These are phyloP conservation scores for Ceratonia siliqua DNA, from an alignment of 306 rosid genomes.

Conservation along the genomic window DNA sequence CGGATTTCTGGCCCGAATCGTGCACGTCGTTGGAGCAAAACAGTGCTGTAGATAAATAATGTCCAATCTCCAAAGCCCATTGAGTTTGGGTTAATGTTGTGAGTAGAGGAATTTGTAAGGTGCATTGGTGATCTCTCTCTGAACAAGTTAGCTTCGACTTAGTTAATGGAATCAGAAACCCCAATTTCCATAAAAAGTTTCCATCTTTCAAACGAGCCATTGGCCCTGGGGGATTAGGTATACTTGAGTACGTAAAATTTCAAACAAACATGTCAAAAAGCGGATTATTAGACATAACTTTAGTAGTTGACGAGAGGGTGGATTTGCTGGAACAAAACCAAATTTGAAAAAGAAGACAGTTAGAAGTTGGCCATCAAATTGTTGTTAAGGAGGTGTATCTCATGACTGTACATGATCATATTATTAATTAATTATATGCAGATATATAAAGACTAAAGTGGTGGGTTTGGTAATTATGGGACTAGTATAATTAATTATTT, in stretches of 20 bases:
- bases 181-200: too few relatives aligned
- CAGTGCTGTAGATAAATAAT: too few relatives aligned
- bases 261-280: not conserved
- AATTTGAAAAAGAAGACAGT: not conserved
- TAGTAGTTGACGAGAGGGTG: not conserved
- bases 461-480: conserved; percentile 12
- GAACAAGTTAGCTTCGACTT: too few relatives aligned
- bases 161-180: too few relatives aligned
- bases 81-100: too few relatives aligned
- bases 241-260: not conserved
- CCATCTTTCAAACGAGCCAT: too few relatives aligned
- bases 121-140: too few relatives aligned
- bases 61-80: too few relatives aligned
- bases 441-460: not conserved
- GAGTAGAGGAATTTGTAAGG: too few relatives aligned
- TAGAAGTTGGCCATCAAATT: not conserved
- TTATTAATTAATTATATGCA: not conserved
- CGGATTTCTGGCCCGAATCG: too few relatives aligned
- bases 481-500: not conserved
- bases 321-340: not conserved
- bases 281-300: not conserved
- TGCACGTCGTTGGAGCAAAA: too few relatives aligned
- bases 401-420: not conserved
- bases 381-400: not conserved
- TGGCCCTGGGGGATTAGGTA: not conserved